Percentiles rank a stretch among this genome's conserved stretches.
Evolutionary conservation across 2,329 filamentous ascomycete genomes (phyloP).

Genomic region (Pseudogymnoascus verrucosus): DNA sequence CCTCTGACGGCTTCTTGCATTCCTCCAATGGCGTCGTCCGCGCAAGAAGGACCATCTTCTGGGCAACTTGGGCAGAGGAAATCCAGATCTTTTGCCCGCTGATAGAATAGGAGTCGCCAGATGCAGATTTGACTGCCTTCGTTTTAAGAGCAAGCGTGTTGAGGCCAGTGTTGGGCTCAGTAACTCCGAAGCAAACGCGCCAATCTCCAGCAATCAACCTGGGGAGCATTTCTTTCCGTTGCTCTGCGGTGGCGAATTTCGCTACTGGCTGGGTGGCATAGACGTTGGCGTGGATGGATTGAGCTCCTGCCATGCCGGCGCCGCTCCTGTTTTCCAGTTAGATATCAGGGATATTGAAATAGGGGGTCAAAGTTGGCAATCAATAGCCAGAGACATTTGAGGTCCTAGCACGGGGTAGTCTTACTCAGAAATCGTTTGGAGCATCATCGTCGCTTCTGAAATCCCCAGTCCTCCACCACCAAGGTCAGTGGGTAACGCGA

Average conservation of each 20-base stretch:
- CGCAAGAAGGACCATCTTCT: conserved; percentile 75
- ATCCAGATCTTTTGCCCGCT: conserved; percentile 87
- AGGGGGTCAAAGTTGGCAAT: background rate
- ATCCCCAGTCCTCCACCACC: conserved; percentile 72
- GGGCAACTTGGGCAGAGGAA: conserved; percentile 72
- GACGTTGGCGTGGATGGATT: conserved; percentile 57
- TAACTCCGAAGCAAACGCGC: conserved; percentile 74
- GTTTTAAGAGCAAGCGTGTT: conserved; percentile 68
- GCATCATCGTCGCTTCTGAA: conserved; percentile 78
- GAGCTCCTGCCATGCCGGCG: conserved; percentile 67
- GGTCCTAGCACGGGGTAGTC: background rate
- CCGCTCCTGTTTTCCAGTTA: conserved; percentile 40
- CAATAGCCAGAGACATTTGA: background rate
- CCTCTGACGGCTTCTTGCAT: conserved; percentile 62
- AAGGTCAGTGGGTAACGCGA: conserved; percentile 65
- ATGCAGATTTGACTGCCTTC: conserved; percentile 42
- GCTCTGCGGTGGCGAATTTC: conserved; percentile 59
- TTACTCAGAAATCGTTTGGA: conserved; percentile 67
- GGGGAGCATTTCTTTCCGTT: conserved; percentile 56
- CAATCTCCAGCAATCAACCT: conserved; percentile 64
- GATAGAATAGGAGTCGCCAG: conserved; percentile 55
- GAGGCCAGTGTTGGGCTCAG: conserved; percentile 73
- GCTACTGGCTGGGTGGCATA: conserved; percentile 71
- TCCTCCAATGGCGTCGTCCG: conserved; percentile 64
- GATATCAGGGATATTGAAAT: background rate